Percentiles rank a stretch among this genome's conserved stretches.
Evolutionary conservation across 495 filamentous ascomycete genomes (phyloP).

Genomic region (Articulospora tetracladia): DNA sequence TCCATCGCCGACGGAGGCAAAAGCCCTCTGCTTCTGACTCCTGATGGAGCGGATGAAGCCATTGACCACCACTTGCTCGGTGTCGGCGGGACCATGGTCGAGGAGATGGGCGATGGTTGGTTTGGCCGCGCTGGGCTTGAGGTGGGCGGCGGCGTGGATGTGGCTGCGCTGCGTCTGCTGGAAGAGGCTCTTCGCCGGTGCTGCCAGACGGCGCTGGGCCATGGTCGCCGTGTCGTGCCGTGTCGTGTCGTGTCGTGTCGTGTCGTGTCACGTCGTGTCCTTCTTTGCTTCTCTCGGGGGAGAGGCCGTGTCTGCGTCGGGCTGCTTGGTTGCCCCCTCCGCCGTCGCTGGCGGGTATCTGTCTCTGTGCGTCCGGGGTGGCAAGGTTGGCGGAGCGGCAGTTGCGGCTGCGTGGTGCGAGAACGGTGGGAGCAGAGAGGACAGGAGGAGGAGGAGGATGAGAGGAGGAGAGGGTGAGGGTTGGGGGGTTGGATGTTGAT

Average conservation of each 20-base stretch:
- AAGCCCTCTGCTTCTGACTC: conserved; percentile 77
- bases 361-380: too few relatives aligned
- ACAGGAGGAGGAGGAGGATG: too few relatives aligned
- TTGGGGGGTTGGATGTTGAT: too few relatives aligned
- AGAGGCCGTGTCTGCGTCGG: too few relatives aligned
- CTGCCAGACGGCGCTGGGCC: not conserved
- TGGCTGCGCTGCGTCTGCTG: not conserved
- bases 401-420: too few relatives aligned
- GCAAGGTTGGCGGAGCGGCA: too few relatives aligned
- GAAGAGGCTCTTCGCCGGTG: not conserved
- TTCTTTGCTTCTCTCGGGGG: not conserved
- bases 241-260: too few relatives aligned
- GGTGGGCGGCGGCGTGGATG: not conserved
- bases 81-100: conserved; percentile 6
- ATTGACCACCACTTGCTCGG: conserved; percentile 50
- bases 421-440: too few relatives aligned
- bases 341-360: too few relatives aligned
- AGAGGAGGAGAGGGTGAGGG: too few relatives aligned
- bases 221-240: not conserved
- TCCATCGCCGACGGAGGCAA: conserved; percentile 85
- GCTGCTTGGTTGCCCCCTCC: too few relatives aligned
- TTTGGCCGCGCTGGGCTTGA: not conserved
- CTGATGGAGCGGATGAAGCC: conserved; percentile 84
- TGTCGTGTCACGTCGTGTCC: too few relatives aligned
- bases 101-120: conserved; percentile 19